phyloP scores from a whole-genome alignment of 108 stramenopile genomes.

The Stephanodiscus minutulus region DNA sequence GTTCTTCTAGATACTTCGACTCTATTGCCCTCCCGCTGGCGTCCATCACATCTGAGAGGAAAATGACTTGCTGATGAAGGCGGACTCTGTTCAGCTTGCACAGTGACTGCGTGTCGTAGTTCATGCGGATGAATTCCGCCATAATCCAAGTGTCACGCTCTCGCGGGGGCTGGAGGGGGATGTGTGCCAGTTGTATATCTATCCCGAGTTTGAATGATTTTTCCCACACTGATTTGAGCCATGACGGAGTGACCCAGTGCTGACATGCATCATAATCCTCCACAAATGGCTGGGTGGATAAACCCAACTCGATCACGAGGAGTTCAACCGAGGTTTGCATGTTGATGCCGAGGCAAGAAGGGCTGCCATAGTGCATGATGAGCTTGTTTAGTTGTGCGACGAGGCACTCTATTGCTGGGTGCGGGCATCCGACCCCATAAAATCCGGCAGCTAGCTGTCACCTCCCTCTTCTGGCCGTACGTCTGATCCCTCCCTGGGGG shows the following conservation, averaged over 20 bases:
- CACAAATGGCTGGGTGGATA: slow-evolving; percentile 11
- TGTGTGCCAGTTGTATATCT: not conserved
- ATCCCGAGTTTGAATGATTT: not conserved
- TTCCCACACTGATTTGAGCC: slow-evolving; percentile 17
- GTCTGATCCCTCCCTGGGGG: not conserved
- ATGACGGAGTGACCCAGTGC: not conserved
- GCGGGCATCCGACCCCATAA: slow-evolving; percentile 16
- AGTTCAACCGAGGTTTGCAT: not conserved
- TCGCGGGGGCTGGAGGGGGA: not conserved
- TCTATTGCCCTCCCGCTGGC: not conserved
- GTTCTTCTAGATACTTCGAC: not conserved
- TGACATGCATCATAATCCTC: not conserved
- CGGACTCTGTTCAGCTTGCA: slow-evolving; percentile 6
- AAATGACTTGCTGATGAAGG: not conserved
- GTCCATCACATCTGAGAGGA: slow-evolving; percentile 6
- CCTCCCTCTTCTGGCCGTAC: not conserved
- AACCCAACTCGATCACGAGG: slow-evolving; percentile 11
- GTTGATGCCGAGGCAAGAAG: not conserved
- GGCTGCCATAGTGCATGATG: slow-evolving; percentile 15
- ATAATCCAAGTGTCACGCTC: slow-evolving; percentile 22
- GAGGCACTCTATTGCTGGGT: slow-evolving; percentile 11
- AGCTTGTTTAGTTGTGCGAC: slow-evolving; percentile 9
- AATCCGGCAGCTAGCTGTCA: slow-evolving; percentile 10
- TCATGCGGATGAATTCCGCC: not conserved
- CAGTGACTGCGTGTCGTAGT: slow-evolving; percentile 1